Base-by-base conservation (phyloP, 2,329 filamentous ascomycete species). In the Aspergillus fructus region DNA sequence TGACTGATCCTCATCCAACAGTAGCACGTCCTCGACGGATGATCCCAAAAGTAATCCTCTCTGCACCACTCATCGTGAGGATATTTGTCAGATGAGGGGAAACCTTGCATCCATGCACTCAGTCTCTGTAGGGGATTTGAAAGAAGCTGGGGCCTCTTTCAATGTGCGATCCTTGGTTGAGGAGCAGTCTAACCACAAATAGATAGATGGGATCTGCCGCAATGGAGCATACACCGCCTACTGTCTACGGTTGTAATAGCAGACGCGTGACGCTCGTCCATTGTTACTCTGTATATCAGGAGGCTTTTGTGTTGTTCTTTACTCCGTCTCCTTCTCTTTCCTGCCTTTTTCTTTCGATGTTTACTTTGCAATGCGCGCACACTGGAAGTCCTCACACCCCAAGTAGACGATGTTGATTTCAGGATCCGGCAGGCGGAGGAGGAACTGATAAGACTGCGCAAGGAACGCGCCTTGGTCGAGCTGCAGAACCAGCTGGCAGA, bases 381-480 rank as follows among this genome's bases (percentile, higher is more conserved):
- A 30, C 41, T 54, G 43, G 37, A 42, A 49, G 15, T 27, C 24
- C 5, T 41, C n/a, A 23, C n/a, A 4, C 12, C 6, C 21, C 17
- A 23, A 9, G 37, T 19, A 5, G 45, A 53, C 24, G 40, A 56
- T 24, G 17, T 56, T 4, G 49, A 59, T 23, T 13, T 33, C 13
- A 40, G 56, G 19, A 49, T 59, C n/a, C 49, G 23, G 8, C n/a
- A 19, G 4, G 13, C 58, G 15, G 39, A 46, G 33, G 46, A 59
- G 17, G 51, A 58, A 13, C 41, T 59, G 23, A 42, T 34, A 12
- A 40, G 17, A 0, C 15, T 56, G 15, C 34, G 45, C n/a, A 59
- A 57, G 27, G 17, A 56, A 39, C 59, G 56, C 12, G 52, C 46
- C 7, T 12, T 58, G 8, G 34, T 63, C 9, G 19, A 56, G 5